Percentiles rank a stretch among this genome's conserved stretches.
phyloP scores from a whole-genome alignment of 116 monocot species.

The Cymodocea nodosa region DNA sequence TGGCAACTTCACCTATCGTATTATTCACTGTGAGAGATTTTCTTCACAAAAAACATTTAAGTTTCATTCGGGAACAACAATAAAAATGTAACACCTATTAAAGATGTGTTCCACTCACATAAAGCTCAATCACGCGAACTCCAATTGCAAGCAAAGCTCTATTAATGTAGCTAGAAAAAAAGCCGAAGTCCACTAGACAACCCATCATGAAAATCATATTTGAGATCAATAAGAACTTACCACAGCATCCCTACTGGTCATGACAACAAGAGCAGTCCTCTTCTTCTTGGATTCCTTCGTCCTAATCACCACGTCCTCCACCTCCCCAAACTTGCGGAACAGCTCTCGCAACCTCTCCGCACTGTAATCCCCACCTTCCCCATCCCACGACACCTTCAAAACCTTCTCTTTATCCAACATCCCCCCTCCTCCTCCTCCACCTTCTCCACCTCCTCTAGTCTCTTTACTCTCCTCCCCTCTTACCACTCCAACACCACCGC shows the following conservation, averaged over 20 bases:
- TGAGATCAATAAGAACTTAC: neutral
- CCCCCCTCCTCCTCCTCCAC: neutral
- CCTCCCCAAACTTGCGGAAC: conserved; percentile 61
- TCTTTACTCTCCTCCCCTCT: neutral
- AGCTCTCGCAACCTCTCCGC: conserved; percentile 44
- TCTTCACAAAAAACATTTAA: too few species aligned
- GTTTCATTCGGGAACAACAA: too few species aligned
- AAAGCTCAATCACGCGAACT: too few species aligned
- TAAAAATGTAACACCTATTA: too few species aligned
- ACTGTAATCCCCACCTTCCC: conserved; percentile 7
- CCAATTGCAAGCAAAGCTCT: too few species aligned
- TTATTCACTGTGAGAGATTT: too few species aligned
- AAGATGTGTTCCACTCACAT: too few species aligned
- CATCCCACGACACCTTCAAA: conserved; percentile 16
- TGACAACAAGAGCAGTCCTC: conserved; percentile 6
- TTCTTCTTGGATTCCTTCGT: conserved; percentile 55
- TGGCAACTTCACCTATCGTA: too few species aligned
- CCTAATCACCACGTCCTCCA: conserved; percentile 81
- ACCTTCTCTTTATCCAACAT: conserved; percentile 6
- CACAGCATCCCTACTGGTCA: conserved; percentile 7
- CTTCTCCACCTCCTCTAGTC: conserved; percentile 1
- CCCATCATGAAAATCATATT: neutral
- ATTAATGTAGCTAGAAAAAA: too few species aligned
- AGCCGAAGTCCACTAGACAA: too few species aligned
- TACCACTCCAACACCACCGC: neutral